Base-by-base conservation (phyloP, 1,139 yeast species). In the Lodderomyces metapsilosis region DNA sequence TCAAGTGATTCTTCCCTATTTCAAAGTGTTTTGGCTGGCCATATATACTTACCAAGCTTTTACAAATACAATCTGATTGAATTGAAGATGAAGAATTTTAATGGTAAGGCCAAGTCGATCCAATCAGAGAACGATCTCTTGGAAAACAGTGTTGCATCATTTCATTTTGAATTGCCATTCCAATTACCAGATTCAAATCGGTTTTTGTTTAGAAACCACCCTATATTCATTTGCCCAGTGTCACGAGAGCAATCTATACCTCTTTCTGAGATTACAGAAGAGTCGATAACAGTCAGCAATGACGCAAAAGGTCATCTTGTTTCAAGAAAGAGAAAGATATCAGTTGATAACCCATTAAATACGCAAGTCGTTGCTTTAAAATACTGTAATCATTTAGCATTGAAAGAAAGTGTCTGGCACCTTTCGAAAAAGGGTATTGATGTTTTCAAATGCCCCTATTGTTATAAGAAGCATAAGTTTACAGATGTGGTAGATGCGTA, bases 171-270 rank as follows among this genome's bases (percentile, higher is more conserved):
- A 43, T 52, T 72, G 22, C 77, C 77, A 5, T 72, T 72, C 51
- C 75, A 68, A 49, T 53, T 72, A 24, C 71, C 74, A 1, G 76
- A 71, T 43, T 53, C 68, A 3, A 66, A 61, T 46, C 52, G 72
- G 39, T 69, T 71, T 45, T 55, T 71, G 32, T 72, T 72, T 54
- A 60, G 73, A 44, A 86, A 81, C 62, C 97, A 89, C 61, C 88
- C 95, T 0, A 82, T 89, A 3, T 89, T 88, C 60, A 89, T 88
- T 4, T 89, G 97, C 59, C 97, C 97, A 0, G 91, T 89, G 1
- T 78, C 92, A 6, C 86, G 88, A 59, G 96, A 88, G 52, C 96
- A 91, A 54, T 53, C 68, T 21, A 56, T 69, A 15, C 77, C 78
- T 4, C 53, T 68, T 20, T 62, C 71, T 1, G 57, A 56, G 7